Evolutionary conservation across 352 stramenopile genomes (phyloP).

Genomic region (Pythium oligandrum): DNA sequence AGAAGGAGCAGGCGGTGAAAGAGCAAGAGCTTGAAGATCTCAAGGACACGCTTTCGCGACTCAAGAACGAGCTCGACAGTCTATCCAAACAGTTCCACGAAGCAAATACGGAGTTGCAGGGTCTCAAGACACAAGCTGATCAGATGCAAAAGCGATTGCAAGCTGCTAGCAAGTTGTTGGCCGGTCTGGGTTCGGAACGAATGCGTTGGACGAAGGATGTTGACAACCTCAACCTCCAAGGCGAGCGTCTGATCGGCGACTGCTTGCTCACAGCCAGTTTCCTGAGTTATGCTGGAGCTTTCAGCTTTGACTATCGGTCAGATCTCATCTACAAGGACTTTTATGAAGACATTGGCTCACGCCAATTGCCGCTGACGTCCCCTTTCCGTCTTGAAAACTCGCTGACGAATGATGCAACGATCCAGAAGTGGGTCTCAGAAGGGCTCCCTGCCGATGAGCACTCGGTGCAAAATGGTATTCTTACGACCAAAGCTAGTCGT

Average conservation of each 20-base stretch:
- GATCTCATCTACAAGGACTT: conserved; percentile 89
- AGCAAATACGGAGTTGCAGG: conserved; percentile 90
- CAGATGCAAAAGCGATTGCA: conserved; percentile 94
- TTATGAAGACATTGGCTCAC: conserved; percentile 75
- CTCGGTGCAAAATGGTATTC: conserved; percentile 94
- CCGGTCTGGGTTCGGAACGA: conserved; percentile 88
- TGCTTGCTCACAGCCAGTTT: conserved; percentile 90
- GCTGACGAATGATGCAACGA: conserved; percentile 90
- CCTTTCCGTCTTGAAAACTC: conserved; percentile 89
- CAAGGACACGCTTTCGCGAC: conserved; percentile 75
- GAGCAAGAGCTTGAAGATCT: conserved; percentile 85
- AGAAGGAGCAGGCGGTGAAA: conserved; percentile 91
- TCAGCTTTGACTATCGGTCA: conserved; percentile 88
- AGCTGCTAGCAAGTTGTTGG: conserved; percentile 91
- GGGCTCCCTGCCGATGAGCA: conserved; percentile 92
- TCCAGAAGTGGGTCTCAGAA: conserved; percentile 94
- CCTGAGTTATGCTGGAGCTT: conserved; percentile 87
- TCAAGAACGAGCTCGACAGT: conserved; percentile 87
- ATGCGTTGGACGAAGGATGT: conserved; percentile 92
- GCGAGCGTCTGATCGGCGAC: conserved; percentile 85
- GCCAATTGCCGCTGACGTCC: conserved; percentile 78
- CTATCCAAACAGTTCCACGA: conserved; percentile 90
- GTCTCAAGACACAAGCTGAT: conserved; percentile 89
- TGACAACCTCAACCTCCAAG: conserved; percentile 75
- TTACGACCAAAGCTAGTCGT: conserved; percentile 91